Evolutionary conservation across 306 rosid species (phyloP), one percentile per base, ranked within the genome.

Genomic region (Lotus japonicus): DNA sequence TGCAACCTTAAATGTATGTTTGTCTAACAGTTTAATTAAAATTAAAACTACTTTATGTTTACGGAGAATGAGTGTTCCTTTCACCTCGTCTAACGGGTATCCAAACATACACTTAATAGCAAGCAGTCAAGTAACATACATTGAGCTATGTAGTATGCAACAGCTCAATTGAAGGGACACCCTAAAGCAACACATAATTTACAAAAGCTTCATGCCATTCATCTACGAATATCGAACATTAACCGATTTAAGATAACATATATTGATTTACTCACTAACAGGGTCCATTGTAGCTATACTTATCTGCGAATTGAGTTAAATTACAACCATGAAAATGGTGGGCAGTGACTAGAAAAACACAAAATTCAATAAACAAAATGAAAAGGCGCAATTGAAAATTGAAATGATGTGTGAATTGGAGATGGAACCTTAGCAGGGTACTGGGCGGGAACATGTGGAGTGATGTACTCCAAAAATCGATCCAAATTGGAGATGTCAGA

Each of bases 401-500:
- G 26, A 21, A 21, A 21, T 14, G 67, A 39, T 2, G 12, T n/a
- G n/a, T n/a, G n/a, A n/a, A n/a, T 7, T 13, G 78, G 16, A 28
- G 31, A 26, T 26, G 31, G 19, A 21, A 91, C 97, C 96, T 85
- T 85, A 5, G 92, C 77, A 9, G 77, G 68, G 75, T 72, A 81
- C 53, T 84, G 90, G 36, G 90, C 87, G 18, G 79, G 73, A 78
- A 86, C 95, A 13, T 77, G 23, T 3, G 97, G 97, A 17, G 95
- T 85, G 64, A 88, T 82, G 53, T 53, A 64, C 79, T 87, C 84
- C 77, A 92, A 72, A 16, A 89, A 92, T 12, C 97, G 91, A 87
- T 92, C 96, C 81, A 92, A 87, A 85, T 92, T 92, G 41, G 91
- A 79, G 36, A 80, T 67, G 13, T 82, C 86, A 41, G 80, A 84